Base-by-base conservation (phyloP, 2,329 filamentous ascomycete genomes). In the Cercospora sesami region DNA sequence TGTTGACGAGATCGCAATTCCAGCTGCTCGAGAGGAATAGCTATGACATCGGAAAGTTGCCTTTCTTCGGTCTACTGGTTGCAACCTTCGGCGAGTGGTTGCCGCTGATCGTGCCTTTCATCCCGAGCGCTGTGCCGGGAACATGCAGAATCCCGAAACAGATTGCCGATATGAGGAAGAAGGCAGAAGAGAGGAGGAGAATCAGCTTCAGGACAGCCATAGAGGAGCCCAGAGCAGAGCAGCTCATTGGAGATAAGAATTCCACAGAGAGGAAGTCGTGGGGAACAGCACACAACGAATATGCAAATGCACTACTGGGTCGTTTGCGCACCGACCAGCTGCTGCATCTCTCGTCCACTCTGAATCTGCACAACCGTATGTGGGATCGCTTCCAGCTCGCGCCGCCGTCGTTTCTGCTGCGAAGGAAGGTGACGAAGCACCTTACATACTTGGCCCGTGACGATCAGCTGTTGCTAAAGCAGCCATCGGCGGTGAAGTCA, bases 81-180 rank as follows among this genome's bases (percentile, higher is more conserved):
- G 75, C 94, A 0, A 70, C 96, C 16, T 92, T 91, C 77, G 94
- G 93, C 28, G 94, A 98, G 80, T 90, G 96, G 80, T 92, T 94
- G 1, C 93, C 94, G 0, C 76, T 98, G 5, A 80, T 96, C 5
- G 90, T 96, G 1, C 82, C 93, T 6, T 86, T 88, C 33, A 81
- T 96, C 28, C 86, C 86, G 0, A 88, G 89, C 21, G 82, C 93
- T 23, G 91, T 96, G 28, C 94, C 94, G 0, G 87, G 88, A 73
- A 90, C 92, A 0, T 97, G 94, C 79, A 87, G 93, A 10, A 91
- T 97, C 67, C 94, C 94, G 0, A 82, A 81, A 45, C 94, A 97
- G 81, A 82, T 92, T 6, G 81, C 84, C n/a, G 85, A 88, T 45
- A 80, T 88, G 68, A 80, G 86, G 62, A 75, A 75, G 16, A 83